Percentiles rank a stretch among this genome's conserved stretches.
Evolutionary conservation across 495 filamentous ascomycete species (phyloP).

Genomic region (Immersiella caudata): DNA sequence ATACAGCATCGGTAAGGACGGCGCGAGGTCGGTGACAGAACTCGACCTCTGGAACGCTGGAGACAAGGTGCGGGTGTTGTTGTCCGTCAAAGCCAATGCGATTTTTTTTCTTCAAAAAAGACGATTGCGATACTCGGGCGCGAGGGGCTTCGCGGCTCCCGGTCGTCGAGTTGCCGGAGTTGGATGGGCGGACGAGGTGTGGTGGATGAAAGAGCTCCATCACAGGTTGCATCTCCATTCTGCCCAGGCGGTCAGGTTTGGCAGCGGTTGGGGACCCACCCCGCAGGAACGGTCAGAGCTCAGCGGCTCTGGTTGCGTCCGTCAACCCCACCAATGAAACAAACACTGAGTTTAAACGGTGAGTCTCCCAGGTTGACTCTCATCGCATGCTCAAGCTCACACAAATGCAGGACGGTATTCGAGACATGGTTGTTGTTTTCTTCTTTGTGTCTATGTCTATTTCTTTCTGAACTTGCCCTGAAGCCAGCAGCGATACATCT

Average conservation of each 20-base stretch:
- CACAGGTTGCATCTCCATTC: neutral
- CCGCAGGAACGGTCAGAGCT: neutral
- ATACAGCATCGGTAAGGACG: slow-evolving; percentile 29
- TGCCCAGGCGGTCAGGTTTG: slow-evolving; percentile 21
- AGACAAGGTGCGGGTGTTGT: neutral
- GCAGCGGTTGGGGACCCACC: neutral
- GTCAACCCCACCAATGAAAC: neutral
- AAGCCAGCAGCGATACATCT: slow-evolving; percentile 99
- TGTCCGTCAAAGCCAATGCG: neutral
- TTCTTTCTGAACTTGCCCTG: slow-evolving; percentile 87
- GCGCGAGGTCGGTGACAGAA: neutral
- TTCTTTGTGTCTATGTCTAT: slow-evolving; percentile 34
- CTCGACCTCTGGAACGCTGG: slow-evolving; percentile 3
- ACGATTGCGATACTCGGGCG: slow-evolving; percentile 11
- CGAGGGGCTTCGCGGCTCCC: neutral
- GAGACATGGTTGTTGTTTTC: neutral
- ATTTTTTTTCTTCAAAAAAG: too few species aligned
- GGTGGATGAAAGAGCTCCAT: neutral
- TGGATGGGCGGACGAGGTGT: neutral
- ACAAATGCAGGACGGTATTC: neutral
- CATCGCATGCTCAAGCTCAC: too few species aligned
- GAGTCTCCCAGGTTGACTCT: too few species aligned
- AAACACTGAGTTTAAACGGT: neutral
- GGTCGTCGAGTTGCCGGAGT: neutral
- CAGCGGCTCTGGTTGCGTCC: neutral